A percentile compares a stretch with the other conserved stretches of the same genome.
phyloP scores from a whole-genome alignment of 306 rosid genomes.

The Trichosanthes cucumerina region DNA sequence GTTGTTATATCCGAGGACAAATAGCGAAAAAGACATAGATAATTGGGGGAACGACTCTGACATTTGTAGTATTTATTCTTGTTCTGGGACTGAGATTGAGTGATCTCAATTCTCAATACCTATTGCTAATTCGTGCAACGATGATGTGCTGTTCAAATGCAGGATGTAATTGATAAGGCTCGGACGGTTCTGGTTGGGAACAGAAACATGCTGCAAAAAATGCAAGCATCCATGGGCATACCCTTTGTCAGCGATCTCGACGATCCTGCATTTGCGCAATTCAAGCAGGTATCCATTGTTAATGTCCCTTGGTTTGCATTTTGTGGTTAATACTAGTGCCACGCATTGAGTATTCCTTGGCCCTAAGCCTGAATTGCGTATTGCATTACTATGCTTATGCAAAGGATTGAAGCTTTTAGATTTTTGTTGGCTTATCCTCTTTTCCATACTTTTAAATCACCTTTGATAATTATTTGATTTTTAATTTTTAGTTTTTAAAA shows the following conservation, averaged over 20 bases:
- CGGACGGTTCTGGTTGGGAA: slow-evolving; percentile 63
- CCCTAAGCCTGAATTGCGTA: background rate
- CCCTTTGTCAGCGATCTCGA: slow-evolving; percentile 22
- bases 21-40: background rate
- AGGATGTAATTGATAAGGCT: slow-evolving; percentile 89
- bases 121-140: background rate
- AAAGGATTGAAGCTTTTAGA: background rate
- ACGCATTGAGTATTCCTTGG: background rate
- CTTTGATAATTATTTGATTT: no score
- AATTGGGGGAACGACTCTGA: background rate
- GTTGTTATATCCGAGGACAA: background rate
- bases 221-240: slow-evolving; percentile 59
- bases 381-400: background rate
- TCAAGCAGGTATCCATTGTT: slow-evolving; percentile 47
- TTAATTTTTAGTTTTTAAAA: no score
- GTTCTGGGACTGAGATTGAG: background rate
- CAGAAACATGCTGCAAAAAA: slow-evolving; percentile 49
- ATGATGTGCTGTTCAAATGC: slow-evolving; percentile 8
- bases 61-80: background rate
- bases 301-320: background rate
- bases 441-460: no score
- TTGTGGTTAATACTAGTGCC: background rate
- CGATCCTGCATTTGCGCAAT: slow-evolving; percentile 60
- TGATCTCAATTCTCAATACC: background rate
- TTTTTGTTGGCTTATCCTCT: no score